These are phyloP conservation scores for Ligustrum vulgare DNA, from an alignment of 257 asterid species.

Conservation along the genomic window DNA sequence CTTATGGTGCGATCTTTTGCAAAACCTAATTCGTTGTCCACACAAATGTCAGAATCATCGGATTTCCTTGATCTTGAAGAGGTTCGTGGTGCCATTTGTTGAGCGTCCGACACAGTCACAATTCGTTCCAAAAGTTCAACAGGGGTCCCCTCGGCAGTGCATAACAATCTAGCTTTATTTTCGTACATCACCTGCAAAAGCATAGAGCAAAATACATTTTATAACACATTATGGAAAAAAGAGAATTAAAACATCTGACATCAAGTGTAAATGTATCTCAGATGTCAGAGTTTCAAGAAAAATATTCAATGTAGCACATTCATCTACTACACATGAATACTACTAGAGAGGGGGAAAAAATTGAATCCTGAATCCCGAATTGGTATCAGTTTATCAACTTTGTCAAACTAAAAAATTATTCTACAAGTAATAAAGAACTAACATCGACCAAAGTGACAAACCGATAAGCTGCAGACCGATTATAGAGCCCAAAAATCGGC, in stretches of 20 bases:
- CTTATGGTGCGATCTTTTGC: conserved; percentile 96
- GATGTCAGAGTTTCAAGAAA: neutral
- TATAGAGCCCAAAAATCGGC: conserved; percentile 76
- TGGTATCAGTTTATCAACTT: neutral
- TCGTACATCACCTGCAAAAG: conserved; percentile 82
- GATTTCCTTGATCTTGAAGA: conserved; percentile 84
- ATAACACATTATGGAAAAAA: neutral
- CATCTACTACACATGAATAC: neutral
- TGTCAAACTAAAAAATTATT: neutral
- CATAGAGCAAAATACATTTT: neutral
- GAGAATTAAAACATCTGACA: neutral
- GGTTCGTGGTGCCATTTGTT: conserved; percentile 79
- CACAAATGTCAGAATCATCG: conserved; percentile 83
- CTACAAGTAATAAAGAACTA: conserved; percentile 39
- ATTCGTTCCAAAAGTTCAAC: conserved; percentile 66
- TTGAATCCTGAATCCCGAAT: neutral
- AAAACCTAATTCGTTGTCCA: conserved; percentile 89
- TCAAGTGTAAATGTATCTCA: neutral
- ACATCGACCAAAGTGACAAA: conserved; percentile 95
- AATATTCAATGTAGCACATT: neutral
- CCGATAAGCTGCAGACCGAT: conserved; percentile 89
- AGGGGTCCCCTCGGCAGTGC: conserved; percentile 88
- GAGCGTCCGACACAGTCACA: conserved; percentile 77
- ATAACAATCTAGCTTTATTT: conserved; percentile 69
- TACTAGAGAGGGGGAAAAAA: neutral